phyloP scores from a whole-genome alignment of 2,329 filamentous ascomycete genomes.

The Geosmithia morbida region DNA sequence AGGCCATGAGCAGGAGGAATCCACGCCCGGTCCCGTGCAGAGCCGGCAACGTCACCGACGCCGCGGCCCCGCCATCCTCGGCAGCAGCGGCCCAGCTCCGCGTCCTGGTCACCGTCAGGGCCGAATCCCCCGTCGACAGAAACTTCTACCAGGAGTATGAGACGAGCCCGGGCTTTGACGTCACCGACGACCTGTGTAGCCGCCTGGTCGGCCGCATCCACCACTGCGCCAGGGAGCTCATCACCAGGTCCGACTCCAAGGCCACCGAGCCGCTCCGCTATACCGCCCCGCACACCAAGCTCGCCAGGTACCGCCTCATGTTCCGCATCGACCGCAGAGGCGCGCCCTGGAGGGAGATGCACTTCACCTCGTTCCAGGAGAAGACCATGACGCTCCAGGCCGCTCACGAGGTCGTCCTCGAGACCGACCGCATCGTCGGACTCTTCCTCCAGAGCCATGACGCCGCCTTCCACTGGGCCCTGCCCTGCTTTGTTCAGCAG shows the following conservation, averaged over 20 bases:
- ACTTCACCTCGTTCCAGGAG: constrained; percentile 35
- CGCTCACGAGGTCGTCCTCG: constrained; percentile 30
- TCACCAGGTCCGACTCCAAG: constrained; percentile 34
- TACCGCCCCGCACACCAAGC: constrained; percentile 20
- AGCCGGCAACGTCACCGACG: too few species aligned
- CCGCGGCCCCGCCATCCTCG: neutral
- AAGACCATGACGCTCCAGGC: constrained; percentile 25
- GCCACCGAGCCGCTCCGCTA: constrained; percentile 23
- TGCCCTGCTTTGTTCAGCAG: constrained; percentile 24
- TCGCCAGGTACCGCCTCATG: constrained; percentile 31
- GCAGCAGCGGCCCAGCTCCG: constrained; percentile 12
- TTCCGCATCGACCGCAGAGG: constrained; percentile 28
- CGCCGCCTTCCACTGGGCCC: constrained; percentile 31
- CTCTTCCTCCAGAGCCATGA: constrained; percentile 36
- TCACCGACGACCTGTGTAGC: constrained; percentile 30
- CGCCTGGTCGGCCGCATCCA: constrained; percentile 34
- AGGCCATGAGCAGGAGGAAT: neutral
- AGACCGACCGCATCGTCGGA: constrained; percentile 34
- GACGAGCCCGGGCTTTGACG: constrained; percentile 26
- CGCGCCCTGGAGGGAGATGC: constrained; percentile 25
- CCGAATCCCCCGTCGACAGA: constrained; percentile 27
- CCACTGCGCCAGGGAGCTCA: constrained; percentile 35
- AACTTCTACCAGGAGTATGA: constrained; percentile 30
- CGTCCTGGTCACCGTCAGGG: constrained; percentile 29
- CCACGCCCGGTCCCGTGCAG: too few species aligned